Evolutionary conservation across 495 filamentous ascomycete species (phyloP), one percentile per base, ranked within the genome.

Genomic region (Trichocladium antarcticum): DNA sequence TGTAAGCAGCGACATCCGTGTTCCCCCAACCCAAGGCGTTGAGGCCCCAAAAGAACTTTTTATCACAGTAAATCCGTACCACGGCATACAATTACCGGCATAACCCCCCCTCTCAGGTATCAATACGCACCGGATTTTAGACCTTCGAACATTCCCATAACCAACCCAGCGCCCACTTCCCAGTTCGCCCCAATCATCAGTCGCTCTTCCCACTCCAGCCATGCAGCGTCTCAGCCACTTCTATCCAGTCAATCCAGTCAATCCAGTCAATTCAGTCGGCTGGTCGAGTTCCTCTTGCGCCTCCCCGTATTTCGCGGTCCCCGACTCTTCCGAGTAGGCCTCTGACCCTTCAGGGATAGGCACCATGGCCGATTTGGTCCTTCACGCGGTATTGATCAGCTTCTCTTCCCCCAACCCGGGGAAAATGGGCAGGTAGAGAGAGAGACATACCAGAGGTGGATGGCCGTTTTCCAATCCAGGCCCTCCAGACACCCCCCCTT

Each of bases 401-500:
- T 34, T 29, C 27, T 29, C 5, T n/a, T n/a, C 12, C 9, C 9
- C 1, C n/a, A 4, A 14, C 38, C n/a, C 28, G 24, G 6, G 5
- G 3, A 20, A 31, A 28, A 8, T 5, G 16, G 17, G 8, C n/a
- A 28, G 24, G 17, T 16, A 22, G 15, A 10, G 28, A 19, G n/a
- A 37, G 29, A 43, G 16, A 29, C 22, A n/a, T 40, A 59, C 59
- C 79, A 83, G 38, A 83, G 77, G 64, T 82, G 79, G 37, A 72
- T 73, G 10, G 76, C 76, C 5, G 54, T 54, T 6, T 54, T 65
- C 75, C 80, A 76, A 55, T 78, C 73, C 29, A 82, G 58, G 3
- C 66, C 76, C 28, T 76, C 72, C 41, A 84, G 65, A 50, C 78
- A 82, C 17, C 78, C 78, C 1, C 77, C 78, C 48, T 83, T 83